Evolutionary conservation across 805 yeast species (phyloP).

Genomic region (Sugiyamaella marilandica): DNA sequence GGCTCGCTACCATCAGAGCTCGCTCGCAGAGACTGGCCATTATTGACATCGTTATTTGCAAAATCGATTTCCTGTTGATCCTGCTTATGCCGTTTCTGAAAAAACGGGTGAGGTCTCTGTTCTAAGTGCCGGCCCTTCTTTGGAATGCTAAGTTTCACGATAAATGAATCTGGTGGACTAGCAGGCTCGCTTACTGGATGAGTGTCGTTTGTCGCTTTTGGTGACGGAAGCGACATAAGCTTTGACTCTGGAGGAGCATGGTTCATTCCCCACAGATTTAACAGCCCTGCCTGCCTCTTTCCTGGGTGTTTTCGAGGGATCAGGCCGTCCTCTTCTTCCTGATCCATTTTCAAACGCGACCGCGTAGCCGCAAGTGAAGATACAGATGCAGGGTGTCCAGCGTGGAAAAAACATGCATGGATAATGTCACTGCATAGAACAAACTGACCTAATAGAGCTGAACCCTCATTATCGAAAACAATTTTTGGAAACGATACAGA

Average conservation of each 20-base stretch:
- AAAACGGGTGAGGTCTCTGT: neutral
- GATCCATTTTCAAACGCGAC: neutral
- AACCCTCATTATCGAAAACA: too few relatives aligned
- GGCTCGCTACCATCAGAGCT: too few relatives aligned
- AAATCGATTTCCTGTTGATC: neutral
- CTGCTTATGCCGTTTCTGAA: neutral
- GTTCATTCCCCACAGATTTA: neutral
- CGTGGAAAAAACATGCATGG: neutral
- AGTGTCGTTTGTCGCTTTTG: too few relatives aligned
- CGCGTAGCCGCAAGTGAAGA: slow-evolving; percentile 5
- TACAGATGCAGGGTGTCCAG: neutral
- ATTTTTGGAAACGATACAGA: too few relatives aligned
- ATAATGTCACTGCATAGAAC: neutral
- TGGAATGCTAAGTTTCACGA: neutral
- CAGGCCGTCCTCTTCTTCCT: neutral
- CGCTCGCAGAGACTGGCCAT: too few relatives aligned
- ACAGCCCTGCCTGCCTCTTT: neutral
- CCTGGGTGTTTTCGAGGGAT: neutral
- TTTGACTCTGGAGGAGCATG: too few relatives aligned
- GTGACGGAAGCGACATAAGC: too few relatives aligned
- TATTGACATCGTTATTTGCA: neutral
- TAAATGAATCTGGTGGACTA: neutral
- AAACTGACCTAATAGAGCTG: neutral
- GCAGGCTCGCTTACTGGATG: too few relatives aligned
- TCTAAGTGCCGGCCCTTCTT: neutral